Evolutionary conservation across 1,139 yeast species (phyloP).

Genomic region (Debaryomyces nepalensis): DNA sequence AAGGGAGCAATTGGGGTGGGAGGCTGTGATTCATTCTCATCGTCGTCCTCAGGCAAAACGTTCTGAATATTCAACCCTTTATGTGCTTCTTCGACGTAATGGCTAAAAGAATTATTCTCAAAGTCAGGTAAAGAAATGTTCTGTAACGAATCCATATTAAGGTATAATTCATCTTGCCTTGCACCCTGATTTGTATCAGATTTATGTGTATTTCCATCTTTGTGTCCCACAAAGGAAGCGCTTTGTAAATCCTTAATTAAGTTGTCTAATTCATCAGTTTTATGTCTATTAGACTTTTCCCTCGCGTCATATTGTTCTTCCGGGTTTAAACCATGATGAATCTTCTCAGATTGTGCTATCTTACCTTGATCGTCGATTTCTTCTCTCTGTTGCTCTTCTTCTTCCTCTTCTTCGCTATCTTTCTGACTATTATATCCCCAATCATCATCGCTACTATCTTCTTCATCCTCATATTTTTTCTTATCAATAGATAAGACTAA

Average conservation of each 20-base stretch:
- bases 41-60: slow-evolving; percentile 15
- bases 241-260: slow-evolving; percentile 41
- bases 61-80: slow-evolving; percentile 12
- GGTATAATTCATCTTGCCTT: slow-evolving; percentile 20
- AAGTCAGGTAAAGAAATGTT: slow-evolving; percentile 36
- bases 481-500: slow-evolving; percentile 33
- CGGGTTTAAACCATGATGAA: not conserved
- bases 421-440: slow-evolving; percentile 36
- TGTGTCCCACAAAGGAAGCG: slow-evolving; percentile 21
- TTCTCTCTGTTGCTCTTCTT: not conserved
- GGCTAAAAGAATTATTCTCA: slow-evolving; percentile 25
- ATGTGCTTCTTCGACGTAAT: slow-evolving; percentile 20
- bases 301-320: too few species aligned
- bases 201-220: not conserved
- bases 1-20: slow-evolving; percentile 40
- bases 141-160: slow-evolving; percentile 28
- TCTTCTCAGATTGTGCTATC: not conserved
- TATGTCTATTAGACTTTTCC: slow-evolving; percentile 15
- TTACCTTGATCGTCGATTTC: not conserved
- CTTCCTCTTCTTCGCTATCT: slow-evolving; percentile 24
- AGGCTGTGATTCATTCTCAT: slow-evolving; percentile 20
- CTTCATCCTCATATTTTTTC: slow-evolving; percentile 20
- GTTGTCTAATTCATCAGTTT: slow-evolving; percentile 39
- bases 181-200: not conserved
- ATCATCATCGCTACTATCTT: slow-evolving; percentile 19